Evolutionary conservation across 805 yeast genomes (phyloP).

Genomic region (Yamadazyma scolyti): DNA sequence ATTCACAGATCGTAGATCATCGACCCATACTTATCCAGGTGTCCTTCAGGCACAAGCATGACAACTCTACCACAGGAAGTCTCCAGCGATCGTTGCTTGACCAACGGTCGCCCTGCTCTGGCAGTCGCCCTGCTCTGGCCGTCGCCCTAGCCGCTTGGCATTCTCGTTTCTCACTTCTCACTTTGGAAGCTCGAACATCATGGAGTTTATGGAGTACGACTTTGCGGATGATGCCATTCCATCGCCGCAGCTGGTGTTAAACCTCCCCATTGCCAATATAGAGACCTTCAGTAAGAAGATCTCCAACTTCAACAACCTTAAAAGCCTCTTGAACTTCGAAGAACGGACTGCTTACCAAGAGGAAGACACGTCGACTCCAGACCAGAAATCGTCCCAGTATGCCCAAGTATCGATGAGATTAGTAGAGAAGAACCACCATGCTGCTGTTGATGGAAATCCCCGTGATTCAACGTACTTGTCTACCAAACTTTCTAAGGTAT

Average conservation of each 20-base stretch:
- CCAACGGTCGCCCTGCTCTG: too few species aligned
- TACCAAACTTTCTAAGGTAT: constrained; percentile 46
- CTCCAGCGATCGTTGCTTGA: too few species aligned
- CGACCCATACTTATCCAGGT: too few species aligned
- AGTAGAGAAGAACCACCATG: constrained; percentile 14
- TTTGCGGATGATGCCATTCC: constrained; percentile 28
- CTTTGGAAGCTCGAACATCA: too few species aligned
- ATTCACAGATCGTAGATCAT: too few species aligned
- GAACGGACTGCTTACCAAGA: constrained; percentile 7
- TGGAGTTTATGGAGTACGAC: constrained; percentile 43
- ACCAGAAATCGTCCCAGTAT: constrained; percentile 37
- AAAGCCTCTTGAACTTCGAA: constrained; percentile 25
- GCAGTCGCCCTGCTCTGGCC: too few species aligned
- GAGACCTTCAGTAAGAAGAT: constrained; percentile 26
- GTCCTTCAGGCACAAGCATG: too few species aligned
- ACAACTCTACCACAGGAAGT: too few species aligned
- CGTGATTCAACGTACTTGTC: constrained; percentile 19
- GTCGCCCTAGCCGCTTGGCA: too few species aligned
- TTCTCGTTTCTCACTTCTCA: too few species aligned
- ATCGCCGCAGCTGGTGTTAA: constrained; percentile 42
- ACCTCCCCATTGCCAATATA: constrained; percentile 37
- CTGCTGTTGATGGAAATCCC: constrained; percentile 1
- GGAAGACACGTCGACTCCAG: constrained; percentile 7
- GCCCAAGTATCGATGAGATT: constrained; percentile 45
- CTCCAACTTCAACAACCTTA: constrained; percentile 29